Conservation (phyloP, 202 grass and related monocot genomes). For the Setaria viridis region DNA sequence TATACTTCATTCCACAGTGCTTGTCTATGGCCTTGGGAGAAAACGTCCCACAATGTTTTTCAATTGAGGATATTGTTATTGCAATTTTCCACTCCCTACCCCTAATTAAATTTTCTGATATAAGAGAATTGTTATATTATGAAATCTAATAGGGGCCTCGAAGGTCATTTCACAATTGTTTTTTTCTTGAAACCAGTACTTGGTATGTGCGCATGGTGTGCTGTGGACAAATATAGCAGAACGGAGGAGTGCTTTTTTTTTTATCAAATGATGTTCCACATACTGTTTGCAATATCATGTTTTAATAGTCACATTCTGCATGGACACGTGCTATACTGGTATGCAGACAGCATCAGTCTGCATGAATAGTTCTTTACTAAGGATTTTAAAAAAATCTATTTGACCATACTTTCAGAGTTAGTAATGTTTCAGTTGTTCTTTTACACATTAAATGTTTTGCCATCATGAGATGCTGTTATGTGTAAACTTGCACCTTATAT, state of each 20-base stretch:
- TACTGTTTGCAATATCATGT: not conserved
- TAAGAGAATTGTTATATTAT: not conserved
- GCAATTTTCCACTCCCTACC: not conserved
- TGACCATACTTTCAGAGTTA: not conserved
- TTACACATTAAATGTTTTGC: not conserved
- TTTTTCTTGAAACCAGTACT: not conserved
- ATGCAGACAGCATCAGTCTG: not conserved
- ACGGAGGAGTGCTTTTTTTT: not conserved
- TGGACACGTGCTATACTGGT: not conserved
- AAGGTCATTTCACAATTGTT: too few species aligned
- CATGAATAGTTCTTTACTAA: not conserved
- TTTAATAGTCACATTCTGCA: not conserved
- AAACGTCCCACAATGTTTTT: not conserved
- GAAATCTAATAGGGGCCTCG: not conserved
- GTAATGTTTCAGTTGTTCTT: not conserved
- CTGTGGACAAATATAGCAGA: not conserved
- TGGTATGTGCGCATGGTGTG: not conserved
- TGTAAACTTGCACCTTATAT: not conserved
- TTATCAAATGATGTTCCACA: not conserved
- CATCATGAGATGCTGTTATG: not conserved
- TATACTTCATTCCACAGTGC: not conserved
- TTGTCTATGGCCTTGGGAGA: not conserved
- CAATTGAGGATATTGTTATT: not conserved
- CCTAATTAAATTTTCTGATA: not conserved
- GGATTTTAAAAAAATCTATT: not conserved